Percentiles rank a stretch among this genome's conserved stretches.
Evolutionary conservation across 495 filamentous ascomycete species (phyloP).

Genomic region (Lentithecium fluviatile): DNA sequence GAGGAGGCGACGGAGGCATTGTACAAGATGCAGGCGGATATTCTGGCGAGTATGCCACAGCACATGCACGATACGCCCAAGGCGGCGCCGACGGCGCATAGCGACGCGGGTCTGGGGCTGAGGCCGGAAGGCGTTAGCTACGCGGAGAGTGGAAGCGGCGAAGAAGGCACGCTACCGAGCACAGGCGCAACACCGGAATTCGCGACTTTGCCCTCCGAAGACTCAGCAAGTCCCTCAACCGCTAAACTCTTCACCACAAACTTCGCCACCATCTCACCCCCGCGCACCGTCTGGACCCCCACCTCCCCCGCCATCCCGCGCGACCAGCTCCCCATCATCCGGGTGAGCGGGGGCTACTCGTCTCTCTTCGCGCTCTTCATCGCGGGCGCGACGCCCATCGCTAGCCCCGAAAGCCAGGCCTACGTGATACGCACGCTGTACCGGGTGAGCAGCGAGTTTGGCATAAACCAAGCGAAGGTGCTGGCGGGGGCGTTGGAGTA

Average conservation of each 20-base stretch:
- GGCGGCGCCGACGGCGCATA: too few relatives aligned
- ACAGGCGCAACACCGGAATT: not conserved
- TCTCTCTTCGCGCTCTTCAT: conserved; percentile 21
- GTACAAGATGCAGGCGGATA: conserved; percentile 22
- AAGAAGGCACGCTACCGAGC: not conserved
- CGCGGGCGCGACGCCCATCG: conserved; percentile 14
- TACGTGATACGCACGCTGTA: conserved; percentile 10
- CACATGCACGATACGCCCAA: conserved; percentile 26
- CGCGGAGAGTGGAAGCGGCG: not conserved
- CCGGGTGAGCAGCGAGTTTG: conserved; percentile 14
- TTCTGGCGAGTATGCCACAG: conserved; percentile 27
- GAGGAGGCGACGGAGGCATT: conserved; percentile 12
- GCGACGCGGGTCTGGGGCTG: too few relatives aligned
- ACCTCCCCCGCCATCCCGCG: not conserved
- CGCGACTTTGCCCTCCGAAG: not conserved
- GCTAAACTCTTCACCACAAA: conserved; percentile 22
- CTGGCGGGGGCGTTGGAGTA: conserved; percentile 3
- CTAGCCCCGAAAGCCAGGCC: conserved; percentile 11
- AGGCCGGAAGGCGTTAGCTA: not conserved
- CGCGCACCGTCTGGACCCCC: not conserved
- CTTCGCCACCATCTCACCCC: not conserved
- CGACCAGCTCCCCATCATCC: conserved; percentile 21
- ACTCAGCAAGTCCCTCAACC: not conserved
- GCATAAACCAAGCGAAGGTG: conserved; percentile 24
- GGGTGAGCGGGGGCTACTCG: conserved; percentile 24